A percentile compares a stretch with the other conserved stretches of the same genome.
Evolutionary conservation across 2,329 filamentous ascomycete genomes (phyloP).

Genomic region (Pyrenophora seminiperda): DNA sequence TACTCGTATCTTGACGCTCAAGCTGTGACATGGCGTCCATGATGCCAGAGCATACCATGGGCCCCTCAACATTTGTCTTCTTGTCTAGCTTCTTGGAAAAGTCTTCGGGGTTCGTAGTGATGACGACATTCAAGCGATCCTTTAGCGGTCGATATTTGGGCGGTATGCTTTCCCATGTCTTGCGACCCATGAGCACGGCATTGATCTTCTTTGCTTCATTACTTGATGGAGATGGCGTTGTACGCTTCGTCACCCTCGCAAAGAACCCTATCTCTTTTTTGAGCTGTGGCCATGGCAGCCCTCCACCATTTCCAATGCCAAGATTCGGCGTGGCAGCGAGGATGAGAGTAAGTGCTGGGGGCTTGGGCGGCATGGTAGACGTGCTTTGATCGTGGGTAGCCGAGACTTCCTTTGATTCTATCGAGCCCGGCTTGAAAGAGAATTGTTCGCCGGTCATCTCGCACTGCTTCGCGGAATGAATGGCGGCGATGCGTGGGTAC

Average conservation of each 20-base stretch:
- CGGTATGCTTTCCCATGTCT: conserved; percentile 94
- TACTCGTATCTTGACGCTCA: conserved; percentile 4
- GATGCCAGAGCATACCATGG: conserved; percentile 65
- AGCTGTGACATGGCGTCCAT: conserved; percentile 19
- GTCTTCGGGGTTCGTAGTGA: conserved; percentile 60
- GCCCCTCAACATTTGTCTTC: conserved; percentile 35
- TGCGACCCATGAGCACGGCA: conserved; percentile 95
- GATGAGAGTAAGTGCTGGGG: conserved; percentile 78
- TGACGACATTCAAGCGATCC: conserved; percentile 79
- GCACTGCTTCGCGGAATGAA: not conserved
- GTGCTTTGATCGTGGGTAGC: conserved; percentile 1
- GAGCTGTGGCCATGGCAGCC: conserved; percentile 86
- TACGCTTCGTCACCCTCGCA: conserved; percentile 80
- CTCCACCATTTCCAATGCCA: conserved; percentile 81
- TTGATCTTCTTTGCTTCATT: conserved; percentile 39
- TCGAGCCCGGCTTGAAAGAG: not conserved
- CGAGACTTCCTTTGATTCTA: conserved; percentile 1
- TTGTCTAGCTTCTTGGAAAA: conserved; percentile 18
- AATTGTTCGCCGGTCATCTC: conserved; percentile 15
- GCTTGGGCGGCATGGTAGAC: conserved; percentile 27
- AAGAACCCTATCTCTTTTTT: conserved; percentile 96
- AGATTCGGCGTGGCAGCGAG: conserved; percentile 89
- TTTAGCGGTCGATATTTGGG: conserved; percentile 76
- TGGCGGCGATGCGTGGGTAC: not conserved
- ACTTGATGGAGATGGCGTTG: conserved; percentile 42